Evolutionary conservation across 2,329 filamentous ascomycete species (phyloP).

Genomic region (Coniella lustricola): DNA sequence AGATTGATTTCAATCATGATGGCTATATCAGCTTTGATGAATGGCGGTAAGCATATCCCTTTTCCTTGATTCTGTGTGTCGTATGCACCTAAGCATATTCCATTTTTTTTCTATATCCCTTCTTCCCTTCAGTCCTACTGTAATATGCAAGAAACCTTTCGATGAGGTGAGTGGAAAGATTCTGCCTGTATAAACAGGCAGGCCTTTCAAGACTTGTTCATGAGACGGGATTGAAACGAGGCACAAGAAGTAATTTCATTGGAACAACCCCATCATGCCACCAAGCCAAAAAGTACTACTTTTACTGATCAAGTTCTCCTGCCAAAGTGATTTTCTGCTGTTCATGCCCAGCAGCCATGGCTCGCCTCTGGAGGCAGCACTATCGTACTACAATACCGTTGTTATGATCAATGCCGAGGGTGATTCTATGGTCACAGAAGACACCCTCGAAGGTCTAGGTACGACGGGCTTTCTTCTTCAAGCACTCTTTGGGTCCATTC

Average conservation of each 20-base stretch:
- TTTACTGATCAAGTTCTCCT: constrained; percentile 1
- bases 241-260: not conserved
- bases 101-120: not conserved
- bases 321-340: constrained; percentile 75
- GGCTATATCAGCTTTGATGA: constrained; percentile 85
- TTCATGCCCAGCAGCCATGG: constrained; percentile 66
- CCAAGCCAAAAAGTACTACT: not conserved
- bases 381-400: constrained; percentile 87
- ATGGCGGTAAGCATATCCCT: constrained; percentile 71
- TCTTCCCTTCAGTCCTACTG: not conserved
- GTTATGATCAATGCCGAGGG: constrained; percentile 88
- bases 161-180: no score
- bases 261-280: not conserved
- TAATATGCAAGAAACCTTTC: no score
- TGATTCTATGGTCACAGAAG: constrained; percentile 86
- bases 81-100: not conserved
- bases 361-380: constrained; percentile 69
- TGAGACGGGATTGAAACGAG: not conserved
- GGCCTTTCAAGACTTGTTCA: not conserved
- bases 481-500: constrained; percentile 68
- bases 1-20: constrained; percentile 86
- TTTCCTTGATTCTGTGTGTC: constrained; percentile 12
- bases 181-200: no score
- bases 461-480: constrained; percentile 66
- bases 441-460: constrained; percentile 91